Evolutionary conservation across 2,329 filamentous ascomycete species (phyloP), one percentile per base, ranked within the genome.

Genomic region (Trichophyton simii): DNA sequence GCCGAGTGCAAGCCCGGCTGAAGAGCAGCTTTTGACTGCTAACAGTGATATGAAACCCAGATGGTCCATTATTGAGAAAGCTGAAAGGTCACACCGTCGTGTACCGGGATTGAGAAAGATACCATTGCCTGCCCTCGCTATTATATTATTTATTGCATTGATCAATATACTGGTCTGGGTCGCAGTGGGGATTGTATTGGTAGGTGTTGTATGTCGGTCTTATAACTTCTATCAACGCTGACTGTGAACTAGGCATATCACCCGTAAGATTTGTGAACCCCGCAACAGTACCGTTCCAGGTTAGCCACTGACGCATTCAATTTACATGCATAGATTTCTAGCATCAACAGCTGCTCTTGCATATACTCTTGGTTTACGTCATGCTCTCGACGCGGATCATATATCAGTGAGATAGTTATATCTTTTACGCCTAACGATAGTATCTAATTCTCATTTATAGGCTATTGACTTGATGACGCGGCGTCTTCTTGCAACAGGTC

Each of bases 311-410:
- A 42, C 34, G 41, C 3, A 22, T 7, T 11, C 3, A 13, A 7
- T 41, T 31, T 1, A 18, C n/a, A 25, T 22, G n/a, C n/a, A 36
- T 57, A 82, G 80, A 0, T 76, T 80, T 0, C 81, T 96, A 64
- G 83, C 91, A 58, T 88, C 88, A 1, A 87, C 91, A 2, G 89
- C 91, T 0, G 85, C 91, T 1, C 82, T 97, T 0, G 86, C 91
- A 28, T 97, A 95, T 73, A 89, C 89, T 0, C 82, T 97, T 9
- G 92, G 92, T 2, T 82, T 97, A 11, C 87, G 92, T 48, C 92
- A 97, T 78, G 92, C 92, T n/a, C 83, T 97, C 52, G 94, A 97
- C 70, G 94, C 92, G n/a, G 92, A 97, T 74, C 94, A 97, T 71
- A 89, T 89, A 65, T 85, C 83, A 46, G 79, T 81, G 72, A 46